Evolutionary conservation across 192 early-diverging fungal genomes (phyloP).

Genomic region (Ambispora gerdemannii): DNA sequence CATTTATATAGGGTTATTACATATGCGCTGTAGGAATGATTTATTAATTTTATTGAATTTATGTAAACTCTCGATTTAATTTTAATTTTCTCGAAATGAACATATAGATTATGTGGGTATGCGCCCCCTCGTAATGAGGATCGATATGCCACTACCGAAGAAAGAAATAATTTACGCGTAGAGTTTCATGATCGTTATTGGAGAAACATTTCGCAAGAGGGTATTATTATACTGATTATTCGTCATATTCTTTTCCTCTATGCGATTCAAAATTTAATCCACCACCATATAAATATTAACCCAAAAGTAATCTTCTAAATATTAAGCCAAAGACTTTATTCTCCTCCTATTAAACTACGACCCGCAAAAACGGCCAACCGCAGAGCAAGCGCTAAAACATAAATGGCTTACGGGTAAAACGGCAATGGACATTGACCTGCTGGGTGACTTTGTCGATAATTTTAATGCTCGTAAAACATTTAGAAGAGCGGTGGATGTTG

Average conservation of each 20-base stretch:
- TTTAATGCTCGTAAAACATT: constrained; percentile 67
- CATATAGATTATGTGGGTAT: constrained; percentile 73
- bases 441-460: constrained; percentile 77
- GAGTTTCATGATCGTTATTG: constrained; percentile 73
- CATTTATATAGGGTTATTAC: too few species aligned
- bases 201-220: constrained; percentile 79
- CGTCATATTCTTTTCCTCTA: neutral
- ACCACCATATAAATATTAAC: neutral
- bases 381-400: constrained; percentile 77
- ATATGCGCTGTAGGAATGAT: too few species aligned
- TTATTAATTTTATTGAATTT: too few species aligned
- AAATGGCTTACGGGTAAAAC: constrained; percentile 72
- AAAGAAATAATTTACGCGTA: constrained; percentile 61
- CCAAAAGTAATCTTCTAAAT: too few species aligned
- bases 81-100: too few species aligned
- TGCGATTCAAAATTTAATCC: neutral
- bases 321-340: constrained; percentile 78
- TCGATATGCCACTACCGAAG: constrained; percentile 50
- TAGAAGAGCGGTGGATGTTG: constrained; percentile 55
- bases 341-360: constrained; percentile 60
- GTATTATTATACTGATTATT: constrained; percentile 30
- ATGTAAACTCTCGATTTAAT: too few species aligned
- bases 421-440: constrained; percentile 71
- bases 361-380: constrained; percentile 71
- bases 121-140: constrained; percentile 70